Evolutionary conservation across 2,329 filamentous ascomycete genomes (phyloP).

Genomic region (Aspergillus intermedius): DNA sequence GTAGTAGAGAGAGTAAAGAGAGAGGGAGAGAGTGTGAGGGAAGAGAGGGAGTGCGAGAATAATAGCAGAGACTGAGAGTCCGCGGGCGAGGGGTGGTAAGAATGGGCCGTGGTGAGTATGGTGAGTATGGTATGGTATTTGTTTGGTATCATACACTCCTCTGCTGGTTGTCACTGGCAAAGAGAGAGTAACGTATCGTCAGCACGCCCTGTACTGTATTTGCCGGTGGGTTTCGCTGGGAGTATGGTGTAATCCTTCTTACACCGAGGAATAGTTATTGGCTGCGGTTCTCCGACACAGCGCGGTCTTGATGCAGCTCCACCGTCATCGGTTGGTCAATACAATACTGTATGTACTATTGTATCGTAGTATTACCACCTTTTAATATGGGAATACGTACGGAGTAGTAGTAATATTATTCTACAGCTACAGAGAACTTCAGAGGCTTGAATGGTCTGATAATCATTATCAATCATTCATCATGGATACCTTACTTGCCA

Average conservation of each 20-base stretch:
- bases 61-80: conserved; percentile 21
- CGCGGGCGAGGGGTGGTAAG: conserved; percentile 19
- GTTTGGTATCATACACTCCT: conserved; percentile 2
- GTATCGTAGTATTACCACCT: not conserved
- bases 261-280: not conserved
- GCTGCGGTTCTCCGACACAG: not conserved
- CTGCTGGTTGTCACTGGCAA: conserved; percentile 21
- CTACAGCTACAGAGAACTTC: not conserved
- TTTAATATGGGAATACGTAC: not conserved
- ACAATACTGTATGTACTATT: conserved; percentile 4
- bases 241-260: not conserved
- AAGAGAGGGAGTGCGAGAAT: conserved; percentile 27
- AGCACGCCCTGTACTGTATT: conserved; percentile 14
- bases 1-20: conserved; percentile 23
- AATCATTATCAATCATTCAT: not conserved
- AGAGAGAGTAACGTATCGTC: conserved; percentile 15
- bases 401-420: not conserved
- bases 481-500: not conserved
- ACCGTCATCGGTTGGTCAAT: conserved; percentile 5
- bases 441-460: not conserved
- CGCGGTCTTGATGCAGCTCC: conserved; percentile 5
- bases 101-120: conserved; percentile 3
- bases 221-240: conserved; percentile 3
- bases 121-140: conserved; percentile 19
- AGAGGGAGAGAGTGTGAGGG: conserved; percentile 24